phyloP scores from a whole-genome alignment of 176 grass and related monocot genomes.

The Puya raimondii region DNA sequence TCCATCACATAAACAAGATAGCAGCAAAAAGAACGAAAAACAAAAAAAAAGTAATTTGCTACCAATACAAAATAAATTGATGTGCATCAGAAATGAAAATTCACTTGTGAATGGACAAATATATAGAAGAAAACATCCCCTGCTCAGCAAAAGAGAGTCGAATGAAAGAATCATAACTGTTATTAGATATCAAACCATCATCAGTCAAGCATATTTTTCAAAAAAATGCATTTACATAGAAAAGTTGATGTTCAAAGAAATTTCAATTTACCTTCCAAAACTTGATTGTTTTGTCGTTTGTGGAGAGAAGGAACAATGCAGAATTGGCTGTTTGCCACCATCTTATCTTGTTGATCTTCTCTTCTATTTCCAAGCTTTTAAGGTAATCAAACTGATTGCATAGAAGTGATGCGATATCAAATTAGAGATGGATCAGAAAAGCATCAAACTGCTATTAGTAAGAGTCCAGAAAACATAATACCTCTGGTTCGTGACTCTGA shows the following conservation, averaged over 20 bases:
- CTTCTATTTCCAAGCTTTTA: slow-evolving; percentile 99
- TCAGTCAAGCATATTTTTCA: background rate
- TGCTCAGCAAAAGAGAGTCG: background rate
- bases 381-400: slow-evolving; percentile 91
- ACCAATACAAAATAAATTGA: too few species aligned
- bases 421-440: slow-evolving; percentile 23
- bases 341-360: slow-evolving; percentile 99
- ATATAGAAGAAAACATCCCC: background rate
- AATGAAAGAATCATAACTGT: background rate
- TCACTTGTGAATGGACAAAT: background rate
- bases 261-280: slow-evolving; percentile 82
- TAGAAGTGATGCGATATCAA: slow-evolving; percentile 27
- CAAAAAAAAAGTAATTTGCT: too few species aligned
- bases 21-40: too few species aligned
- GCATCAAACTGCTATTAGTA: background rate
- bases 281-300: slow-evolving; percentile 98
- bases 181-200: background rate
- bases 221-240: background rate
- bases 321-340: slow-evolving; percentile 80
- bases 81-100: too few species aligned
- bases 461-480: slow-evolving; percentile 31
- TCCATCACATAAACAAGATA: too few species aligned
- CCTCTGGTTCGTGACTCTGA: slow-evolving; percentile 99
- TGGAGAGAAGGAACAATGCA: slow-evolving; percentile 76
- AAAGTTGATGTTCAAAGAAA: slow-evolving; percentile 1